Percentiles rank a stretch among this genome's conserved stretches.
phyloP scores from a whole-genome alignment of 768 basidiomycete genomes.

The Collybia mongolica region DNA sequence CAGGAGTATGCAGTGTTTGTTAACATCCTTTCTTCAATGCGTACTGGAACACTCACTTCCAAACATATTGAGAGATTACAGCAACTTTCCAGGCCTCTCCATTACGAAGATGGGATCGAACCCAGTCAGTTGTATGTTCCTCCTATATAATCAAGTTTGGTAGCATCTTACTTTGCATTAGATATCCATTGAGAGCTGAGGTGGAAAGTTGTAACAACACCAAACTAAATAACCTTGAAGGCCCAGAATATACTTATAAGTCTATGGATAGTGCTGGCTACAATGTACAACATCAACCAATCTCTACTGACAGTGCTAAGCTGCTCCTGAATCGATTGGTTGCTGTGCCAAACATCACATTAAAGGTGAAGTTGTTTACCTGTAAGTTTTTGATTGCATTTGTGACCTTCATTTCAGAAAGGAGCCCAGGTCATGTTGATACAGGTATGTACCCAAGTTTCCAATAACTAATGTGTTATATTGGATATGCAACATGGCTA shows the following conservation, averaged over 20 bases:
- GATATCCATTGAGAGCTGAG: conserved; percentile 75
- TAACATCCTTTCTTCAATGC: conserved; percentile 86
- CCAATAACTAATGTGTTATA: no score
- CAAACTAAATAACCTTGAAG: conserved; percentile 51
- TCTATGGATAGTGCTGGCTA: conserved; percentile 46
- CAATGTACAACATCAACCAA: conserved; percentile 32
- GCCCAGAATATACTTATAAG: conserved; percentile 28
- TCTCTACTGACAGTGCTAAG: conserved; percentile 25
- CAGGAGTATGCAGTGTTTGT: conserved; percentile 60
- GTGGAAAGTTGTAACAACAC: conserved; percentile 74
- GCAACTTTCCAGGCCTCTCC: conserved; percentile 53
- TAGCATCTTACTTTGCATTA: conserved; percentile 21
- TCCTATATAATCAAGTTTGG: neutral
- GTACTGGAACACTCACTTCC: conserved; percentile 59
- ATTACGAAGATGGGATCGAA: conserved; percentile 68
- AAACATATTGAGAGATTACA: conserved; percentile 56
- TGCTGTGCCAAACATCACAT: conserved; percentile 41
- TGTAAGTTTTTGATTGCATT: neutral
- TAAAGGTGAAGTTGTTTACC: conserved; percentile 37
- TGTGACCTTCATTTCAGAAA: conserved; percentile 33
- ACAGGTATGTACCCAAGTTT: conserved; percentile 35
- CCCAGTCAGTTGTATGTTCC: conserved; percentile 73
- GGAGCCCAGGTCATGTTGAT: conserved; percentile 83
- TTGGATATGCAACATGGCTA: neutral
- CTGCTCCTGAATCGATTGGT: conserved; percentile 46